Evolutionary conservation across 1,139 yeast species (phyloP), one percentile per base, ranked within the genome.

Genomic region (Kodamaea fungicola): DNA sequence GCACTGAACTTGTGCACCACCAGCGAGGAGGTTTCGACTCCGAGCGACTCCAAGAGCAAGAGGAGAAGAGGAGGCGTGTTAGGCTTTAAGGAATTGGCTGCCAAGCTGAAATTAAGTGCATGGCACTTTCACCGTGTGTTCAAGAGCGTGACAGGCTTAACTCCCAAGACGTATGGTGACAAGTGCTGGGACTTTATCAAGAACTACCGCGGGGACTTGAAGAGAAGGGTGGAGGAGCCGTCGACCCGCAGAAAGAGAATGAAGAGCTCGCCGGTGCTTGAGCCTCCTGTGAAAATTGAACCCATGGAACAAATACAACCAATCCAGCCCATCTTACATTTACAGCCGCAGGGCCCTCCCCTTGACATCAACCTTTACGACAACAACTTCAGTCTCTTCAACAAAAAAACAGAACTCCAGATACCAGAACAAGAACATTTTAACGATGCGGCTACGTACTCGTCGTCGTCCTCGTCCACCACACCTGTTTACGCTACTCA

Each of bases 71-170:
- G 96, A 19, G 96, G 95, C 28, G 89, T 87, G 8, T 65, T 87
- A 33, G 96, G 96, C 0, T 87, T 87, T 62, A 85, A 87, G 59
- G 96, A 87, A 57, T 71, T 87, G 55, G 96, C 95, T 6, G 83
- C 88, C 12, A 84, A 86, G 54, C 83, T 90, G 8, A 85, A 83
- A 47, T 71, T 87, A 42, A 78, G 87, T 19, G 95, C 96, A n/a
- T 87, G 96, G 96, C 96, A 87, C 62, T 87, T 87, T 60, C 96
- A 87, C 64, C 69, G 96, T 38, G 95, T 87, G 26, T 87, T 87
- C 66, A 83, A 88, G 59, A 77, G 83, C 30, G 88, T 87, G 40
- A 84, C 95, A 10, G 90, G 92, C 1, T 71, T 86, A 44, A 87
- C 96, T 0, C 95, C 95, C 27, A 85, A 87, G 64, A 83, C 87